Evolutionary conservation across 495 filamentous ascomycete species (phyloP).

Genomic region (Penicillium longicatenatum): DNA sequence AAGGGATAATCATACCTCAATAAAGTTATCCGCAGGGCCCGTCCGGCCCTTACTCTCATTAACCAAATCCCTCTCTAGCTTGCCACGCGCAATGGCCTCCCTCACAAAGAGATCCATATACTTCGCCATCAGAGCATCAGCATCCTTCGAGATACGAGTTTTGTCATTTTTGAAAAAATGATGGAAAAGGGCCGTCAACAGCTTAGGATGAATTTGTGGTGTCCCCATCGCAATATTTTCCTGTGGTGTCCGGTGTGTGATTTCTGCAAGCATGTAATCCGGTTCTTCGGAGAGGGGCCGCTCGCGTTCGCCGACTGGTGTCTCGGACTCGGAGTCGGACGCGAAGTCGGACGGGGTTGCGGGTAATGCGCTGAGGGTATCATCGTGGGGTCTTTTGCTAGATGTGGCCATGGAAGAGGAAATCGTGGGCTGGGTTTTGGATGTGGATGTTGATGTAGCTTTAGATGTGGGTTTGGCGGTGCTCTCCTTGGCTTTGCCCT

Average conservation of each 20-base stretch:
- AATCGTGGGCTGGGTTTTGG: constrained; percentile 19
- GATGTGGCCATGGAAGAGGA: constrained; percentile 15
- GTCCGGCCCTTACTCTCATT: constrained; percentile 32
- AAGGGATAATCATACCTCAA: constrained; percentile 62
- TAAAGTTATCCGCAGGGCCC: constrained; percentile 56
- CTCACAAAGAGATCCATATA: constrained; percentile 93
- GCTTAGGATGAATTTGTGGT: constrained; percentile 67
- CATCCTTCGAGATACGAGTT: constrained; percentile 77
- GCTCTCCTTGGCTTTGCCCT: constrained; percentile 22
- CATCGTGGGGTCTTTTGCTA: constrained; percentile 12
- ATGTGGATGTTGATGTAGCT: constrained; percentile 10
- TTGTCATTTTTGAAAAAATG: constrained; percentile 71
- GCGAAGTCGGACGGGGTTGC: constrained; percentile 21
- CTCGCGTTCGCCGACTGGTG: constrained; percentile 19
- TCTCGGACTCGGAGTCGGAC: constrained; percentile 27
- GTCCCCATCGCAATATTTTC: constrained; percentile 40
- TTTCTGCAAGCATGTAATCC: constrained; percentile 51
- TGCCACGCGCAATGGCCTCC: constrained; percentile 84
- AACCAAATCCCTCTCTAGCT: constrained; percentile 60
- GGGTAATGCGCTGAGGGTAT: constrained; percentile 14
- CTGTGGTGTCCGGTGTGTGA: constrained; percentile 31
- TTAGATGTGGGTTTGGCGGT: constrained; percentile 25
- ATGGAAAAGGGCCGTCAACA: constrained; percentile 76
- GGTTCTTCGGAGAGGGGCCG: constrained; percentile 35
- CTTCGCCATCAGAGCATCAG: constrained; percentile 74